Percentiles rank a stretch among this genome's conserved stretches.
Evolutionary conservation across 202 grass and related monocot species (phyloP).

Genomic region (Musa balbisiana): DNA sequence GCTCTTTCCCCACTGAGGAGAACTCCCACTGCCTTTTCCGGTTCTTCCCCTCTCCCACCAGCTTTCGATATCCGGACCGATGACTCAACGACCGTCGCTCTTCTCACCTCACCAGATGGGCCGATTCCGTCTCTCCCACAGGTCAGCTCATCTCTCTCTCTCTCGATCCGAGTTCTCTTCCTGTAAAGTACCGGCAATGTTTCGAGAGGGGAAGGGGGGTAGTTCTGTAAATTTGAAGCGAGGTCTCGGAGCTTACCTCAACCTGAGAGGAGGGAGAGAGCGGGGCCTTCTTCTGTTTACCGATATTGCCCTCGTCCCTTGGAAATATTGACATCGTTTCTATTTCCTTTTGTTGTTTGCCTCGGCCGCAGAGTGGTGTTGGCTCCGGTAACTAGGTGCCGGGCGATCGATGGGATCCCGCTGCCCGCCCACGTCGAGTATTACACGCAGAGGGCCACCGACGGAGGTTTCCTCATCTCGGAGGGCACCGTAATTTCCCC

Average conservation of each 20-base stretch:
- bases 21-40: not conserved
- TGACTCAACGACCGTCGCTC: constrained; percentile 33
- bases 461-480: constrained; percentile 82
- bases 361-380: constrained; percentile 53
- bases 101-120: constrained; percentile 85
- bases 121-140: constrained; percentile 67
- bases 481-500: constrained; percentile 73
- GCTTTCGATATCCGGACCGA: not conserved
- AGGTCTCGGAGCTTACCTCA: not conserved
- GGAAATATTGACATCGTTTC: not conserved
- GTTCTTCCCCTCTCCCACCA: not conserved
- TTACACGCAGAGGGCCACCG: constrained; percentile 73
- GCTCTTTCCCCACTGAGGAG: not conserved
- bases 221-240: not conserved
- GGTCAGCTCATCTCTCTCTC: constrained; percentile 28
- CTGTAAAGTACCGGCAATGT: not conserved
- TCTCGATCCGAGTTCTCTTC: no score
- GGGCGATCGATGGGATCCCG: constrained; percentile 61
- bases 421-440: constrained; percentile 53
- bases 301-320: not conserved
- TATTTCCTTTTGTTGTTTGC: not conserved
- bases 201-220: not conserved
- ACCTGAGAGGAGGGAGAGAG: not conserved
- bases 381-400: constrained; percentile 91
- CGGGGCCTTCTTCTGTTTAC: not conserved